These are phyloP conservation scores for Penicillium janthinellum DNA, from an alignment of 2,329 filamentous ascomycete genomes.

Conservation along the genomic window DNA sequence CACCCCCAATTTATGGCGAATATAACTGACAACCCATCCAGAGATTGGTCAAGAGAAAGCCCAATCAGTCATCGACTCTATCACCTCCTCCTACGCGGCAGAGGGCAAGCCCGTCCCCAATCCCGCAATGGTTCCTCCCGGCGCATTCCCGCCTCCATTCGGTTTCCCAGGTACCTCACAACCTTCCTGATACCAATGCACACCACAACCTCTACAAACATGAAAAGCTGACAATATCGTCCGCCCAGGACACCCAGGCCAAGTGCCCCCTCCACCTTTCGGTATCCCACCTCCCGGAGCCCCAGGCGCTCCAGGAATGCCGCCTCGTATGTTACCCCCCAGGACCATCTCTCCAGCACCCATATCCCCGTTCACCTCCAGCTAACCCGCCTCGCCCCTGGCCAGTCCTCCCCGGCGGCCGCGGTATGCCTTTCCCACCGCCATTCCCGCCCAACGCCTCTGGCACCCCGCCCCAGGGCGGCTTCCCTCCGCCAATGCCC, in stretches of 20 bases:
- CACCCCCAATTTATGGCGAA: not conserved
- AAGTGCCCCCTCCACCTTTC: conserved; percentile 61
- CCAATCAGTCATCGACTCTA: conserved; percentile 96
- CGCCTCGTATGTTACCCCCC: conserved; percentile 55
- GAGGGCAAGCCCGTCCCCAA: conserved; percentile 87
- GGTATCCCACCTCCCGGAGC: conserved; percentile 51
- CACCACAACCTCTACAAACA: not conserved
- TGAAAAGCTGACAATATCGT: not conserved
- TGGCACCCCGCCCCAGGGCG: conserved; percentile 25
- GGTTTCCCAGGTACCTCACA: conserved; percentile 60
- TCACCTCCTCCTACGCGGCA: conserved; percentile 91
- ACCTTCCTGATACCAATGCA: conserved; percentile 3
- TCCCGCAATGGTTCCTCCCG: conserved; percentile 71
- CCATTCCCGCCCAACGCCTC: conserved; percentile 39
- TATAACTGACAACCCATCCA: conserved; percentile 39
- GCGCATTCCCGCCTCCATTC: conserved; percentile 58
- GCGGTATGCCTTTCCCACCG: conserved; percentile 58
- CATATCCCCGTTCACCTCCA: not conserved
- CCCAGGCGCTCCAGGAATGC: conserved; percentile 46
- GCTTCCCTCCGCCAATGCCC: conserved; percentile 1
- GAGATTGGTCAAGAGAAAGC: conserved; percentile 99
- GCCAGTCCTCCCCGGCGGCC: conserved; percentile 58
- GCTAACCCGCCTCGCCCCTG: conserved; percentile 11
- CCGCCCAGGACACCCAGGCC: conserved; percentile 36
- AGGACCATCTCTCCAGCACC: not conserved